These are phyloP conservation scores for Dothideomycetes sp. DNA, from an alignment of 2,329 filamentous ascomycete species.

Conservation along the genomic window DNA sequence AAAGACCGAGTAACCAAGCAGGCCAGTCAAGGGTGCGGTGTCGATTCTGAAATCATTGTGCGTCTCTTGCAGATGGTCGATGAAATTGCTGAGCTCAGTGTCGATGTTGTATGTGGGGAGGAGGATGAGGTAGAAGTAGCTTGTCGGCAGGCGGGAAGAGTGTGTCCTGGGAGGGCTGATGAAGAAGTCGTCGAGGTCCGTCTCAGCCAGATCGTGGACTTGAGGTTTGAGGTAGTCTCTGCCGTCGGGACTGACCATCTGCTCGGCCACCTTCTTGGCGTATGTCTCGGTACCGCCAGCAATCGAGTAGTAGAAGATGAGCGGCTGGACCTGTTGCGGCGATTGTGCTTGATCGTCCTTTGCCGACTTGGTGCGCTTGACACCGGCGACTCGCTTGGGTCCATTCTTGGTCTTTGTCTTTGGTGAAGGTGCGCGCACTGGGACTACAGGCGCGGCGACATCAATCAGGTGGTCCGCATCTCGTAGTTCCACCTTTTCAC, in stretches of 20 bases:
- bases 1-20: constrained; percentile 87
- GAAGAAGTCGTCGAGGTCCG: constrained; percentile 92
- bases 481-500: background rate
- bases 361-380: constrained; percentile 10
- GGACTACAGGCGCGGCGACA: background rate
- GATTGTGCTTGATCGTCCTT: background rate
- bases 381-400: constrained; percentile 20
- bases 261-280: constrained; percentile 51
- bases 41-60: constrained; percentile 97
- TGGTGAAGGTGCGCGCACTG: background rate
- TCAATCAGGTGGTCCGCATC: constrained; percentile 1
- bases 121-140: constrained; percentile 70
- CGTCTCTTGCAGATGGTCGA: constrained; percentile 80
- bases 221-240: constrained; percentile 44
- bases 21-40: constrained; percentile 62
- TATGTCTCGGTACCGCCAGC: constrained; percentile 72
- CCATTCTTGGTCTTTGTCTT: constrained; percentile 11
- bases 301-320: constrained; percentile 84
- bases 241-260: constrained; percentile 34
- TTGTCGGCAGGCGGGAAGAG: background rate
- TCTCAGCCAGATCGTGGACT: constrained; percentile 67
- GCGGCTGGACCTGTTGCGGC: constrained; percentile 44
- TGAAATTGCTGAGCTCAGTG: constrained; percentile 75
- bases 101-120: constrained; percentile 94
- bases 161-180: constrained; percentile 55